Conservation (phyloP, 495 filamentous ascomycete genomes). For the Pyrenula massariospora region DNA sequence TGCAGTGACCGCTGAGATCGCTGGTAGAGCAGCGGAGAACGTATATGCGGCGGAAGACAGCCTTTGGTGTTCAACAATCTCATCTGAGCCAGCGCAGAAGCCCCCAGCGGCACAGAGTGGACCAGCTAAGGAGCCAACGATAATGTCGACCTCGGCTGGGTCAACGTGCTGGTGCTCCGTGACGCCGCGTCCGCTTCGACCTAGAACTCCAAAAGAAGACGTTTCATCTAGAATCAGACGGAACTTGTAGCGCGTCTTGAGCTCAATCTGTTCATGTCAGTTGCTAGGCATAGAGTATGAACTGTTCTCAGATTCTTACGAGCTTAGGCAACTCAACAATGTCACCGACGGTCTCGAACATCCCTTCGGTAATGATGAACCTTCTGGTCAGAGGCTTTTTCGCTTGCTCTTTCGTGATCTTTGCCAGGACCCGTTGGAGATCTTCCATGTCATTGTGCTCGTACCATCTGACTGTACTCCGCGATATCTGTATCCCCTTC, state of each 20-base stretch:
- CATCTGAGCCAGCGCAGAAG: constrained; percentile 82
- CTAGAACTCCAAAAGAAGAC: constrained; percentile 89
- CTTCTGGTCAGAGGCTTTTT: constrained; percentile 80
- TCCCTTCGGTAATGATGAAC: constrained; percentile 92
- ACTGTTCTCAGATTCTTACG: constrained; percentile 37
- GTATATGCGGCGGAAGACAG: constrained; percentile 85
- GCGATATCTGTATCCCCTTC: constrained; percentile 84
- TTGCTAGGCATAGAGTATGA: neutral
- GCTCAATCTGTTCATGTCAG: constrained; percentile 51
- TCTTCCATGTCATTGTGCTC: constrained; percentile 95
- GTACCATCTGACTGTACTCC: constrained; percentile 86
- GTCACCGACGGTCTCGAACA: constrained; percentile 88
- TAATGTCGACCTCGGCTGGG: constrained; percentile 83
- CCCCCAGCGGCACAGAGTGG: constrained; percentile 86
- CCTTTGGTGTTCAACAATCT: constrained; percentile 91
- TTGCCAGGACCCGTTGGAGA: constrained; percentile 72
- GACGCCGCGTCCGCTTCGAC: constrained; percentile 77
- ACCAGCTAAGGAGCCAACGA: constrained; percentile 83
- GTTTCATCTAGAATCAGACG: constrained; percentile 95
- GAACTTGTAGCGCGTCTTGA: constrained; percentile 93
- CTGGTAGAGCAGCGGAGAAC: constrained; percentile 87
- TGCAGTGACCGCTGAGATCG: constrained; percentile 87
- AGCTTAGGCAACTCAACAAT: constrained; percentile 74
- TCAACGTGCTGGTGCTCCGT: constrained; percentile 97
- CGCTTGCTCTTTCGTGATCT: constrained; percentile 75